A percentile compares a stretch with the other conserved stretches of the same genome.
These are phyloP conservation scores for Aspergillus baeticus DNA, from an alignment of 495 filamentous ascomycete genomes.

Conservation along the genomic window DNA sequence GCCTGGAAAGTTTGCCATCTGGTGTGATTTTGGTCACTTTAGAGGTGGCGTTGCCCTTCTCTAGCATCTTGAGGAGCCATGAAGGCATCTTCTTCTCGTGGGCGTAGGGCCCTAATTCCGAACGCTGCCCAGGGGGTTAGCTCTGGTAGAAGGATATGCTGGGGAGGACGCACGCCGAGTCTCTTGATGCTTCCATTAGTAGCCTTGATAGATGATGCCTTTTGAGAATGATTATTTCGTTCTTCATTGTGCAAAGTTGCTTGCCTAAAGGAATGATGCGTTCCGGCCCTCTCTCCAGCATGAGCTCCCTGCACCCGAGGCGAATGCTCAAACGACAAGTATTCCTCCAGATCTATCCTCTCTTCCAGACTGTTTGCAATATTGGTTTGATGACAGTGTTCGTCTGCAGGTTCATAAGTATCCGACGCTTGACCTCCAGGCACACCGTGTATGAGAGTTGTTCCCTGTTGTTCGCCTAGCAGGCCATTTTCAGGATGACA, in stretches of 20 bases:
- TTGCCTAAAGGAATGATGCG: neutral
- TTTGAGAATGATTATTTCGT: neutral
- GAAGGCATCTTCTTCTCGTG: conserved; percentile 86
- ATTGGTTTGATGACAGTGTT: neutral
- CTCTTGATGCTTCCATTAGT: conserved; percentile 22
- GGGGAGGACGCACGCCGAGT: conserved; percentile 38
- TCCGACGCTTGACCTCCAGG: neutral
- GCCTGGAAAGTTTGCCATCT: conserved; percentile 47
- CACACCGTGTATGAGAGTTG: neutral
- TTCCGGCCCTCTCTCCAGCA: neutral
- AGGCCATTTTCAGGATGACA: conserved; percentile 49
- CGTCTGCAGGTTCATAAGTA: neutral
- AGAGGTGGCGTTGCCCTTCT: conserved; percentile 59
- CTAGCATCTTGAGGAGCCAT: conserved; percentile 69
- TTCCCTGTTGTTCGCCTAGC: conserved; percentile 16
- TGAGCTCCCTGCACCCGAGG: conserved; percentile 4
- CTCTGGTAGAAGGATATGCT: neutral
- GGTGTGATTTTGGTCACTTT: conserved; percentile 52
- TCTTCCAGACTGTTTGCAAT: neutral
- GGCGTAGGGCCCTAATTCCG: conserved; percentile 81
- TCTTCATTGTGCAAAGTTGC: conserved; percentile 12
- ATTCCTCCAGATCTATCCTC: conserved; percentile 61
- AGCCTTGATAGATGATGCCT: neutral
- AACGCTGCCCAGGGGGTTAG: conserved; percentile 33
- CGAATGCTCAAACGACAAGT: conserved; percentile 48